phyloP scores from a whole-genome alignment of 2,329 filamentous ascomycete genomes.

The Boeremia exigua region DNA sequence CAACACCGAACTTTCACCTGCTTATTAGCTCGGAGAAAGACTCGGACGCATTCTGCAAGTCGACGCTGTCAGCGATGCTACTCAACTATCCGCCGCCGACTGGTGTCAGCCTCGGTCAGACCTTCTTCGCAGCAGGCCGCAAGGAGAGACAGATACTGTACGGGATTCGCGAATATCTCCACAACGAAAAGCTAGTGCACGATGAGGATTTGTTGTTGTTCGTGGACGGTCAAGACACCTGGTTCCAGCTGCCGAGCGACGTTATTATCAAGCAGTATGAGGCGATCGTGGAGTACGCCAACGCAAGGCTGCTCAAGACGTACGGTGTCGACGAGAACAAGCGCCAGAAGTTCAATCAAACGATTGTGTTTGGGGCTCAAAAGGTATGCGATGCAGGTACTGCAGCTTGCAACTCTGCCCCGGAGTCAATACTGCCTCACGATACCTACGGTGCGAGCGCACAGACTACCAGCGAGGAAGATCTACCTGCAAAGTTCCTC shows the following conservation, averaged over 20 bases:
- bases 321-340: conserved; percentile 51
- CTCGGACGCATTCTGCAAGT: conserved; percentile 62
- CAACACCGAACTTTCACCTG: conserved; percentile 58
- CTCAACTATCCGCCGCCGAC: conserved; percentile 65
- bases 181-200: conserved; percentile 54
- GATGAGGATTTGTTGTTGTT: conserved; percentile 69
- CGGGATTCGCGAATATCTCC: conserved; percentile 57
- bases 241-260: conserved; percentile 70
- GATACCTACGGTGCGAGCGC: conserved; percentile 57
- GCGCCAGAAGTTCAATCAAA: conserved; percentile 53
- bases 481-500: conserved; percentile 51
- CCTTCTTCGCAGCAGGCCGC: conserved; percentile 28
- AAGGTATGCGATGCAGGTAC: conserved; percentile 60
- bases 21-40: conserved; percentile 59
- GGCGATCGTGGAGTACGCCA: conserved; percentile 59
- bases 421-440: conserved; percentile 57
- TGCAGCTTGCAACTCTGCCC: conserved; percentile 60
- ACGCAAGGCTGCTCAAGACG: conserved; percentile 57
- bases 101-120: conserved; percentile 55
- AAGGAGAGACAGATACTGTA: conserved; percentile 55
- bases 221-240: conserved; percentile 68
- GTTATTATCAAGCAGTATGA: conserved; percentile 69
- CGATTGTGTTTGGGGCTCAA: conserved; percentile 62
- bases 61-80: conserved; percentile 63
- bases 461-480: conserved; percentile 37